These are phyloP conservation scores for Carex scoparia DNA, from an alignment of 176 grass and related monocot species.

Conservation along the genomic window DNA sequence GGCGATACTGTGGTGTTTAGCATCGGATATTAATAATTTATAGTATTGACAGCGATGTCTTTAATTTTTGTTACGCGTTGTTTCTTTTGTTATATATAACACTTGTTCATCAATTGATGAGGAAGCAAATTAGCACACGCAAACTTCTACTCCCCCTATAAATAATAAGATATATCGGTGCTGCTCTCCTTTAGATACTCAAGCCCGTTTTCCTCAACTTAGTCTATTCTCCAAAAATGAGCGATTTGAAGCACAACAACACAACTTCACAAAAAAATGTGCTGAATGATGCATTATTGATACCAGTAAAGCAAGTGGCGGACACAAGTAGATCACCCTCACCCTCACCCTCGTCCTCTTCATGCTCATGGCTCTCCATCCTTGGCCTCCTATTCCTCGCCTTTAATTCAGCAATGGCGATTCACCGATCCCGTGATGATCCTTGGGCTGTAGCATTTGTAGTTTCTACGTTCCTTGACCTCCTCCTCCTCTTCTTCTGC, in stretches of 20 bases:
- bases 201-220: no score
- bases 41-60: no score
- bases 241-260: not conserved
- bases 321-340: not conserved
- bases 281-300: not conserved
- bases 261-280: not conserved
- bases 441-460: constrained; percentile 7
- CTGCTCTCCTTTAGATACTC: no score
- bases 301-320: not conserved
- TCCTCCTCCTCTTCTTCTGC: constrained; percentile 20
- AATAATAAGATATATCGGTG: no score
- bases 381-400: constrained; percentile 10
- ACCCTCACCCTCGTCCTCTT: no score
- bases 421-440: not conserved
- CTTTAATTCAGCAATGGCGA: constrained; percentile 15
- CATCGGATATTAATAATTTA: no score
- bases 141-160: no score
- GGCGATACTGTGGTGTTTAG: no score
- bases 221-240: not conserved
- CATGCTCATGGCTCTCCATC: not conserved
- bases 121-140: no score
- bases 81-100: no score
- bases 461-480: not conserved
- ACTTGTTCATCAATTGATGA: no score
- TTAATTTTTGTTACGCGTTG: no score